A percentile compares a stretch with the other conserved stretches of the same genome.
Conservation (phyloP, 768 basidiomycete species). For the Rhizopogon salebrosus region DNA sequence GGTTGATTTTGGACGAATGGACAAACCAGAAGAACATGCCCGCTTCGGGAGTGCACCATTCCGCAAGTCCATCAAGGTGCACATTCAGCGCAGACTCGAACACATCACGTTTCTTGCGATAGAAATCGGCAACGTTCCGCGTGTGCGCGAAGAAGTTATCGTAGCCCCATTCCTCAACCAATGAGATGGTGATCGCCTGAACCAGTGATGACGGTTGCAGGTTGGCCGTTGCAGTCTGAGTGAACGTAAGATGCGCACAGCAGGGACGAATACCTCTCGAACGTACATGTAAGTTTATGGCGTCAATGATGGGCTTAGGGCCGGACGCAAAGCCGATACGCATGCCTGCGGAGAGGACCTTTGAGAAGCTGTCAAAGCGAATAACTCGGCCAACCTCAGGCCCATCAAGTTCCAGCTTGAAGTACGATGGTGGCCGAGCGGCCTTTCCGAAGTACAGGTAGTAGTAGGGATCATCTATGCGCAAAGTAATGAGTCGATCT, state of each 20-base stretch:
- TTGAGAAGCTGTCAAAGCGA: constrained; percentile 87
- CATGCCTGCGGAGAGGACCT: constrained; percentile 73
- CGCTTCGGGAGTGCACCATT: constrained; percentile 66
- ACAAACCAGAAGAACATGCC: constrained; percentile 89
- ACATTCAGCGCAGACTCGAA: constrained; percentile 74
- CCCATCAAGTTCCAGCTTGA: constrained; percentile 67
- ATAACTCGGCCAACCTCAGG: constrained; percentile 72
- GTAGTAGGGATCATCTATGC: constrained; percentile 73
- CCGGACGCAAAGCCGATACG: constrained; percentile 80
- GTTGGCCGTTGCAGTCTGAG: constrained; percentile 61
- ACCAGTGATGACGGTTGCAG: constrained; percentile 62
- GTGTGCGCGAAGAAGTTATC: constrained; percentile 71
- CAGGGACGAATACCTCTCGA: constrained; percentile 5
- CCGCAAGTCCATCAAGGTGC: constrained; percentile 73
- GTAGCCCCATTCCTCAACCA: constrained; percentile 71
- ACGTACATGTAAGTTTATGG: constrained; percentile 68
- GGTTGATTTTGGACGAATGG: constrained; percentile 2
- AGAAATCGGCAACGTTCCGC: constrained; percentile 64
- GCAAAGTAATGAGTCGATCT: background rate
- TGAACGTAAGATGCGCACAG: constrained; percentile 7
- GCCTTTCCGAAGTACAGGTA: constrained; percentile 69
- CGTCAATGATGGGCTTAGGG: constrained; percentile 58
- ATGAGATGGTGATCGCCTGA: constrained; percentile 53
- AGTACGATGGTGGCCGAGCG: constrained; percentile 72
- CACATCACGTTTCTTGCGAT: constrained; percentile 64